phyloP scores from a whole-genome alignment of 352 stramenopile species.

The Pythium periplocum region DNA sequence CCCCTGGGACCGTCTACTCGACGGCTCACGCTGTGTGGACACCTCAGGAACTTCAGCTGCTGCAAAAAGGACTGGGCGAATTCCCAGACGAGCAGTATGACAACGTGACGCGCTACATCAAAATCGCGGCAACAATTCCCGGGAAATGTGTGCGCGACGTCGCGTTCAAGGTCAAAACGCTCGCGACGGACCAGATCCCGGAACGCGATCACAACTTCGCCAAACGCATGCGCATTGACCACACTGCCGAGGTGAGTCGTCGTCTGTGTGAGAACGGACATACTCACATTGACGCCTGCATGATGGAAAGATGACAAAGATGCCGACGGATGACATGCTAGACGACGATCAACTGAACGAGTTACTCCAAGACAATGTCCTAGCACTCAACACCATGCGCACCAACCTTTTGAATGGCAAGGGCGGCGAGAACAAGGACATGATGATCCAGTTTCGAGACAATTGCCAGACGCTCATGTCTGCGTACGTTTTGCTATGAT shows the following conservation, averaged over 20 bases:
- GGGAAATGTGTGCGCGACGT: conserved; percentile 74
- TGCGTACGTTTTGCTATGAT: conserved; percentile 34
- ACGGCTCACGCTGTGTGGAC: conserved; percentile 52
- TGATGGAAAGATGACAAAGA: conserved; percentile 8
- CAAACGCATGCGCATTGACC: conserved; percentile 67
- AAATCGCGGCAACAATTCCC: conserved; percentile 62
- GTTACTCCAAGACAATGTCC: conserved; percentile 65
- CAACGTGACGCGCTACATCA: conserved; percentile 83
- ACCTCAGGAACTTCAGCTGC: conserved; percentile 53
- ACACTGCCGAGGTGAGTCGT: conserved; percentile 13
- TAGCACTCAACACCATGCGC: conserved; percentile 57
- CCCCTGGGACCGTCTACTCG: conserved; percentile 54
- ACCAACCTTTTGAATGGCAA: conserved; percentile 63
- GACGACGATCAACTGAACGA: conserved; percentile 41
- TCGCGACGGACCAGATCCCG: conserved; percentile 18
- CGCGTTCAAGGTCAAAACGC: conserved; percentile 55
- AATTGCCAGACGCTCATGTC: conserved; percentile 56
- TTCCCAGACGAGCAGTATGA: conserved; percentile 60
- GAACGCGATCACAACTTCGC: conserved; percentile 19
- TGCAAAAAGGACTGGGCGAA: conserved; percentile 47
- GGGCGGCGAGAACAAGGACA: conserved; percentile 35
- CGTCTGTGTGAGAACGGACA: background rate
- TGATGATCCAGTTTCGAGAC: conserved; percentile 64
- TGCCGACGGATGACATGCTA: conserved; percentile 11
- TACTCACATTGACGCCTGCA: too few relatives aligned